These are phyloP conservation scores for Coffea eugenioides DNA, from an alignment of 257 asterid genomes.

Conservation along the genomic window DNA sequence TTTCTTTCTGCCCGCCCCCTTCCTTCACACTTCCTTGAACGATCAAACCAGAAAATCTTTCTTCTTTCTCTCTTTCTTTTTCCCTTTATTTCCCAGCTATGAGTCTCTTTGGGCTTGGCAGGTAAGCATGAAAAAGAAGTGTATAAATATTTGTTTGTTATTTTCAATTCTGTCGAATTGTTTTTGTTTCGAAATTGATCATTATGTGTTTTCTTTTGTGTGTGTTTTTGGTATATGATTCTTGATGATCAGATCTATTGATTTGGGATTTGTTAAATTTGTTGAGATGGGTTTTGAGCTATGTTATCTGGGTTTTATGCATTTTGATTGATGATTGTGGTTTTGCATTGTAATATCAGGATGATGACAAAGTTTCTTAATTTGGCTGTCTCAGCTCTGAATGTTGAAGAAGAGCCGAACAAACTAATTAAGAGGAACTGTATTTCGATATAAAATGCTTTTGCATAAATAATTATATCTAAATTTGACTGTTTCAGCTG, in stretches of 20 bases:
- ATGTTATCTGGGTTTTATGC: background rate
- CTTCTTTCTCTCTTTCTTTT: background rate
- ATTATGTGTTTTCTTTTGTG: background rate
- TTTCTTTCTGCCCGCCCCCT: conserved; percentile 21
- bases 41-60: conserved; percentile 9
- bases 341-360: background rate
- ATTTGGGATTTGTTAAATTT: background rate
- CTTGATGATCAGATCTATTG: background rate
- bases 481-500: background rate
- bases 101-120: conserved; percentile 98
- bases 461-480: background rate
- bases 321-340: background rate
- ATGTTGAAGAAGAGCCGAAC: background rate
- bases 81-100: conserved; percentile 32
- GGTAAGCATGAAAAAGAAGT: conserved; percentile 33
- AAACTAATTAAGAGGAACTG: background rate
- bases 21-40: conserved; percentile 6
- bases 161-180: background rate
- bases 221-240: background rate
- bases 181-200: background rate
- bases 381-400: background rate
- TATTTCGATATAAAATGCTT: background rate
- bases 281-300: background rate
- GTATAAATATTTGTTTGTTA: background rate
- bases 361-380: background rate